Percentiles rank a stretch among this genome's conserved stretches.
Evolutionary conservation across 2,329 filamentous ascomycete species (phyloP).

Genomic region (Magnaporthales sp.): DNA sequence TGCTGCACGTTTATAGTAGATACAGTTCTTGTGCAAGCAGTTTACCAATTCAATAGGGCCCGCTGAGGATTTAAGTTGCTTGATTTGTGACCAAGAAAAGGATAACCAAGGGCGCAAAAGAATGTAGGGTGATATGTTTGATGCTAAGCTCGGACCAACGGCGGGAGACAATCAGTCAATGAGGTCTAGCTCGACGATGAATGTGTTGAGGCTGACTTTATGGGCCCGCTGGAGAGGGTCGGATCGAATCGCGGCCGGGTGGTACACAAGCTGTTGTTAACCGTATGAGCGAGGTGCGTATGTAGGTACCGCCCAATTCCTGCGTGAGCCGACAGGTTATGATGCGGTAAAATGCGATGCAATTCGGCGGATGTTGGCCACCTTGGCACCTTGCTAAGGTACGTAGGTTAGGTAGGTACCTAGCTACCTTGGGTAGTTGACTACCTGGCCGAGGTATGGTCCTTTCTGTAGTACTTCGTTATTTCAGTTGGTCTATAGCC

Average conservation of each 20-base stretch:
- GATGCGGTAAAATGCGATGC: neutral
- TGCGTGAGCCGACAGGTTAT: neutral
- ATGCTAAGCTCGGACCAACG: neutral
- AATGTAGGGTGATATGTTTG: neutral
- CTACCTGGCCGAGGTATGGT: too few relatives aligned
- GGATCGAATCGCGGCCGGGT: neutral
- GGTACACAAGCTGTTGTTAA: neutral
- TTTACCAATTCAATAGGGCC: neutral
- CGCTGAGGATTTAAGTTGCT: too few relatives aligned
- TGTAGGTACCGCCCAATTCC: neutral
- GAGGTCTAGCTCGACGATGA: neutral
- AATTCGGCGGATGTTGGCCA: neutral
- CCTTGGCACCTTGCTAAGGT: neutral
- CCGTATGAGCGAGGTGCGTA: neutral
- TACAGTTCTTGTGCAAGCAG: neutral
- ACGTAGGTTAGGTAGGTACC: neutral
- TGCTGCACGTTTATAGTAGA: neutral
- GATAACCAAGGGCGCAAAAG: neutral
- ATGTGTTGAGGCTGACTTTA: neutral
- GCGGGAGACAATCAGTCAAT: neutral
- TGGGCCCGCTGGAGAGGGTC: neutral
- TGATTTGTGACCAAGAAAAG: neutral
- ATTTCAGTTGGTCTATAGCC: neutral
- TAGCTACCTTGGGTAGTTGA: too few relatives aligned
- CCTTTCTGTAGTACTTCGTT: neutral